Evolutionary conservation across 23 red algal genomes (phyloP).

Genomic region (Cyanidium caldarium): DNA sequence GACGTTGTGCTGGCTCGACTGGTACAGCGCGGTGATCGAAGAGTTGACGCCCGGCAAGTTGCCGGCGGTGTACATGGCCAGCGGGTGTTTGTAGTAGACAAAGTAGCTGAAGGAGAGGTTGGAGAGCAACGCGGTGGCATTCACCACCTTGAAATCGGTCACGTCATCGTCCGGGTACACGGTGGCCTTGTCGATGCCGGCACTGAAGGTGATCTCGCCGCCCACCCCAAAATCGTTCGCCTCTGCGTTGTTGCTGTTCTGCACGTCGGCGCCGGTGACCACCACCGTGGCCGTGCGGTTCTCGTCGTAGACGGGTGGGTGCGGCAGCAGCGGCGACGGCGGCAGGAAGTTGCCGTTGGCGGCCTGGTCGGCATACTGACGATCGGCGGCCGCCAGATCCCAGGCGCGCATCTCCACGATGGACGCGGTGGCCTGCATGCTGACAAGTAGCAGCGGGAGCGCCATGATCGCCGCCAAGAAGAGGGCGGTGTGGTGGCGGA

Average conservation of each 20-base stretch:
- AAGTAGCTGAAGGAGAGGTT: conserved; percentile 3
- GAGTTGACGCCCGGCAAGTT: neutral
- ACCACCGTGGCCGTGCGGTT: neutral
- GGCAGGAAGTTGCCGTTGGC: neutral
- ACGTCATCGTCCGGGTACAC: neutral
- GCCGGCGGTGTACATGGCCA: neutral
- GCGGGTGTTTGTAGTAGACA: conserved; percentile 6
- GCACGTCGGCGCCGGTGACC: neutral
- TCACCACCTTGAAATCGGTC: neutral
- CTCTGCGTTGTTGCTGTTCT: conserved; percentile 6
- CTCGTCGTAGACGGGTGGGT: conserved; percentile 5
- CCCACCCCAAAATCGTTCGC: conserved; percentile 4
- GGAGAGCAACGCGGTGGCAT: neutral
- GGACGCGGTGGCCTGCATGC: too few relatives aligned
- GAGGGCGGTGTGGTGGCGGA: too few relatives aligned
- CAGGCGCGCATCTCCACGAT: neutral
- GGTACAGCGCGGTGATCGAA: neutral
- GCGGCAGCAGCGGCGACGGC: conserved; percentile 1
- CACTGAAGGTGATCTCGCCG: neutral
- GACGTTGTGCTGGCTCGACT: neutral
- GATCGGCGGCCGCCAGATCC: neutral
- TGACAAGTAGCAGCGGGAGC: too few relatives aligned
- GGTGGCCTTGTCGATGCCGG: neutral
- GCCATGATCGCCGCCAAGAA: too few relatives aligned
- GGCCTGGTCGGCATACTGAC: conserved; percentile 1